Base-by-base conservation (phyloP, 2,329 filamentous ascomycete species). In the Celoporthe dispersa region DNA sequence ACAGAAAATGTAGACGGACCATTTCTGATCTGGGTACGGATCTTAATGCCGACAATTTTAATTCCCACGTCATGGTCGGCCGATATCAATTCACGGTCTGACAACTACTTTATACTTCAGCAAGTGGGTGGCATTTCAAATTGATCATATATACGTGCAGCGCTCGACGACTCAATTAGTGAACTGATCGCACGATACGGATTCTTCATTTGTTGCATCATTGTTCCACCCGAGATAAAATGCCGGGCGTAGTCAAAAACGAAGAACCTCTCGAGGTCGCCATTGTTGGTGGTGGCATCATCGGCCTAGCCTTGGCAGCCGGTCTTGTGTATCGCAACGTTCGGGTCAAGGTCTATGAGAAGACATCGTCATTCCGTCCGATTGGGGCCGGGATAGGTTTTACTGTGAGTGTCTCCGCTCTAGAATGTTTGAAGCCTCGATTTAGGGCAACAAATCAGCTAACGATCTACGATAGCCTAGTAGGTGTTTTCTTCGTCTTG, bases 281-380 rank as follows among this genome's bases (percentile, higher is more conserved):
- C 31, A 39, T 69, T 37, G 55, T 69, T 19, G 68, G 68, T 16
- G 68, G 68, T 8, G 68, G 68, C 37, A 67, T 71, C 48, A 55
- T 67, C 16, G 67, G 69, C n/a, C 76, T 82, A 73, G 75, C 78
- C 6, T 77, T 79, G 65, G 63, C 80, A 79, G 60, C 78, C 78
- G 53, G 79, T 79, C 25, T 74, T 80, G 2, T 76, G 81, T 48
- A 72, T 75, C 67, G 76, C 76, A 5, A 73, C 78, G 41, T 64
- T 28, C 68, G 69, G 48, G 37, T 73, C 31, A 67, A 67, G 31
- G n/a, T 73, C 0, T 73, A 72, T 33, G 70, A 73, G 48, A 51
- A 63, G 6, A 55, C 71, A 14, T 41, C 64, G 0, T 22, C 61
- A 3, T 72, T 72, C 19, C 68, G 59, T 16, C 68, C 72, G 41